Base-by-base conservation (phyloP, 495 filamentous ascomycete species). In the Lophiotrema nucula region DNA sequence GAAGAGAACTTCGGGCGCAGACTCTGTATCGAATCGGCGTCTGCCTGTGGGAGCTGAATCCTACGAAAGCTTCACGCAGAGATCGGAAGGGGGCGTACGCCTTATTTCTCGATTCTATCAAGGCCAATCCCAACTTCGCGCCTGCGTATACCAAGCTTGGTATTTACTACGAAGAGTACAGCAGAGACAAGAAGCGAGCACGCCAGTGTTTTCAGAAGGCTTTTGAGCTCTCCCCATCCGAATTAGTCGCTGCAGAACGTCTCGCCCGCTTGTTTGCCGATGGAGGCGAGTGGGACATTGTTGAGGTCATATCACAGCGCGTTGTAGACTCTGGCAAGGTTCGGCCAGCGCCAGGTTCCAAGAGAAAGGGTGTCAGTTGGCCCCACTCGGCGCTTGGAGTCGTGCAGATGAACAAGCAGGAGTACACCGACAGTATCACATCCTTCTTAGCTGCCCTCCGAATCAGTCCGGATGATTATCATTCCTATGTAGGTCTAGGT, bases 141-240 rank as follows among this genome's bases (percentile, higher is more conserved):
- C 91, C 93, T 3, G 85, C 93, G 0, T 99, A 97, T 73, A 95
- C 91, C 0, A 92, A 83, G 51, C 82, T 99, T 10, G 93, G 93
- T n/a, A 75, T 92, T n/a, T 99, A 85, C 73, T 99, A 95, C 67
- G 85, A 85, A 11, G 95, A 97, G 60, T 96, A 97, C 62, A 85
- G 82, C 54, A 88, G 83, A 58, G 92, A 97, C 73, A 89, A 84
- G 70, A 84, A 82, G 59, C 78, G 93, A 64, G 90, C 91, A 19
- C 81, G 88, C 12, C 85, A 85, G 64, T 97, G 93, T 69, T 99
- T 97, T 66, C 89, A 97, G 65, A 97, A 96, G 69, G 93, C 93
- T 0, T 92, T 99, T 45, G 93, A 99, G 69, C 76, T 97, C 10
- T 99, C 95, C 0, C 71, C 90, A 0, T 83, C 88, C 0, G 95